A percentile compares a stretch with the other conserved stretches of the same genome.
These are phyloP conservation scores for Myrica gale DNA, from an alignment of 306 rosid species.

Conservation along the genomic window DNA sequence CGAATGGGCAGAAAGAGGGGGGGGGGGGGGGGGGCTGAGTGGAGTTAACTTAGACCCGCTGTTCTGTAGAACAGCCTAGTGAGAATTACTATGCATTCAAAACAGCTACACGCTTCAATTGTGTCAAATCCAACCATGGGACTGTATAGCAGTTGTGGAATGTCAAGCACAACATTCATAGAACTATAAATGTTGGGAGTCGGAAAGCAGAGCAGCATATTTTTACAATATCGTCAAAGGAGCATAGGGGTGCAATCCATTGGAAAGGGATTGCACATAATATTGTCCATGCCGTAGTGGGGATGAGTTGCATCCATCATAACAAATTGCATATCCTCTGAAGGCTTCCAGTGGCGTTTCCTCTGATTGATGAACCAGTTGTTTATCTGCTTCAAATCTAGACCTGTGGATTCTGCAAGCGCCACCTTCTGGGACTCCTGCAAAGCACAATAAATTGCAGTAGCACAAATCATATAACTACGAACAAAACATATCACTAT, in stretches of 20 bases:
- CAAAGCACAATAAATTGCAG: background rate
- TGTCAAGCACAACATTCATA: background rate
- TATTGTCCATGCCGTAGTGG: conserved; percentile 37
- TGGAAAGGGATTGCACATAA: conserved; percentile 38
- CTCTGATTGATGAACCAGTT: conserved; percentile 59
- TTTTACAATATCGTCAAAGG: conserved; percentile 16
- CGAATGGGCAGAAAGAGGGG: no score
- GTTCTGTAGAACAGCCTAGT: background rate
- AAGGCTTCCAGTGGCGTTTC: conserved; percentile 59
- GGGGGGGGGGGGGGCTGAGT: no score
- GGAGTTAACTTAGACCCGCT: background rate
- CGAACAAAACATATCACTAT: background rate
- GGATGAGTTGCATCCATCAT: conserved; percentile 40
- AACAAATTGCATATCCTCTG: conserved; percentile 43
- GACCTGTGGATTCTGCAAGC: conserved; percentile 44
- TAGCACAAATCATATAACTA: background rate
- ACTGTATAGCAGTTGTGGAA: background rate
- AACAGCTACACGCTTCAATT: background rate
- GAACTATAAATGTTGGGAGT: background rate
- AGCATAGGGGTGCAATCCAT: conserved; percentile 43
- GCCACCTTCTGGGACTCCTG: conserved; percentile 50
- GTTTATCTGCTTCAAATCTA: conserved; percentile 52
- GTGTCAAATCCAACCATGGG: background rate
- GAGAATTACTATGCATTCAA: background rate
- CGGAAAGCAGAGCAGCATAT: background rate